phyloP scores from a whole-genome alignment of 106 monocot species.

The Agapanthus africanus region DNA sequence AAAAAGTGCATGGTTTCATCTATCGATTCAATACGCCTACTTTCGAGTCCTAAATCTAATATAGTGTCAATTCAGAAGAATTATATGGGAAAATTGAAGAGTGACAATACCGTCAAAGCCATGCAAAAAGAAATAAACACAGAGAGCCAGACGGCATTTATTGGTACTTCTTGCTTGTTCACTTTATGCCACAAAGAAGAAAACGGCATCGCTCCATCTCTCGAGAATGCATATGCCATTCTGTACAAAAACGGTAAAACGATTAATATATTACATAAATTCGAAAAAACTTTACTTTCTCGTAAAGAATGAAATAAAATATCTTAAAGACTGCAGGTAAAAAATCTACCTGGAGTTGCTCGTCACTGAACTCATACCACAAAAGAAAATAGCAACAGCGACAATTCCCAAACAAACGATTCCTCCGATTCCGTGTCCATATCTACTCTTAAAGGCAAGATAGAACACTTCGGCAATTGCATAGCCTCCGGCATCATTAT shows the following conservation, averaged over 20 bases:
- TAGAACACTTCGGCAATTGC: constrained; percentile 85
- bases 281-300: too few species aligned
- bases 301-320: too few species aligned
- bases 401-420: constrained; percentile 71
- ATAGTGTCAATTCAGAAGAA: not conserved
- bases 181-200: constrained; percentile 85
- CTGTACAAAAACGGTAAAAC: constrained; percentile 30
- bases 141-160: constrained; percentile 91
- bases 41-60: not conserved
- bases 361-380: constrained; percentile 83
- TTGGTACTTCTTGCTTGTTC: constrained; percentile 77
- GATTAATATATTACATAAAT: too few species aligned
- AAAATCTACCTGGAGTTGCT: constrained; percentile 75
- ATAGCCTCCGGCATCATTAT: constrained; percentile 90
- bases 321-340: too few species aligned
- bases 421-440: constrained; percentile 66
- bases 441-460: constrained; percentile 71
- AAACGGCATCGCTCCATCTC: constrained; percentile 92
- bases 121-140: constrained; percentile 68
- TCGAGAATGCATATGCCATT: constrained; percentile 90
- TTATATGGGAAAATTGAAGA: constrained; percentile 63
- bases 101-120: constrained; percentile 74
- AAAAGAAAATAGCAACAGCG: constrained; percentile 81
- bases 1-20: not conserved
- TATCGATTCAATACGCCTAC: not conserved